Conservation (phyloP, 441 rosid species). For the Populus tomentosa region DNA sequence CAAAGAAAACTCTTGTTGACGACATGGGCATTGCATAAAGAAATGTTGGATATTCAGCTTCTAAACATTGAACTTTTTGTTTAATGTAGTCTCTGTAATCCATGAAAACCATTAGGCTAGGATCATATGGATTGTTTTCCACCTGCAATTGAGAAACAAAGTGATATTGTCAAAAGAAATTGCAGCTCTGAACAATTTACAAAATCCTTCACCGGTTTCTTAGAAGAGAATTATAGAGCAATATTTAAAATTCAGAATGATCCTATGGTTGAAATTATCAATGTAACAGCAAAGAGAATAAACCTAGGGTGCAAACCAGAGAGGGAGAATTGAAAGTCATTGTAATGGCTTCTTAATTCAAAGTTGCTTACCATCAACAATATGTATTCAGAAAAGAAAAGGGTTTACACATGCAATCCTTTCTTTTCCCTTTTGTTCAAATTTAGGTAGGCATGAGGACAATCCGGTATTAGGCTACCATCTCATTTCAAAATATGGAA, state of each 20-base stretch:
- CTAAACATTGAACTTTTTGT: conserved; percentile 45
- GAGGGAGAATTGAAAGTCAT: background rate
- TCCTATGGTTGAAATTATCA: too few species aligned
- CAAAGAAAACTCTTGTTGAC: conserved; percentile 80
- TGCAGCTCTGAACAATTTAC: background rate
- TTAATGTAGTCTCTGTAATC: conserved; percentile 79
- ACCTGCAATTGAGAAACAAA: conserved; percentile 50
- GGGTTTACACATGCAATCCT: background rate
- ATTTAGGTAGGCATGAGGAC: background rate
- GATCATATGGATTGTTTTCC: conserved; percentile 91
- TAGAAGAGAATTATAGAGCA: background rate
- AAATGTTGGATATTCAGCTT: conserved; percentile 81
- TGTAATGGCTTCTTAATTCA: background rate
- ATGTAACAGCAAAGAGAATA: background rate
- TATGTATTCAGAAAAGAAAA: background rate
- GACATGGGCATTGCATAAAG: conserved; percentile 91
- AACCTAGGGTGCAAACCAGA: background rate
- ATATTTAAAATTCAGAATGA: background rate
- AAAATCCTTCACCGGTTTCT: conserved; percentile 2
- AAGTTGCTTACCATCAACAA: background rate
- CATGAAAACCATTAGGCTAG: conserved; percentile 95
- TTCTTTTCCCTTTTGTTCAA: background rate
- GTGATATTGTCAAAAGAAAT: background rate
- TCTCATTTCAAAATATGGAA: background rate
- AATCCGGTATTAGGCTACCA: background rate